These are phyloP conservation scores for Talaromyces sp. DNA, from an alignment of 2,329 filamentous ascomycete genomes.

Conservation along the genomic window DNA sequence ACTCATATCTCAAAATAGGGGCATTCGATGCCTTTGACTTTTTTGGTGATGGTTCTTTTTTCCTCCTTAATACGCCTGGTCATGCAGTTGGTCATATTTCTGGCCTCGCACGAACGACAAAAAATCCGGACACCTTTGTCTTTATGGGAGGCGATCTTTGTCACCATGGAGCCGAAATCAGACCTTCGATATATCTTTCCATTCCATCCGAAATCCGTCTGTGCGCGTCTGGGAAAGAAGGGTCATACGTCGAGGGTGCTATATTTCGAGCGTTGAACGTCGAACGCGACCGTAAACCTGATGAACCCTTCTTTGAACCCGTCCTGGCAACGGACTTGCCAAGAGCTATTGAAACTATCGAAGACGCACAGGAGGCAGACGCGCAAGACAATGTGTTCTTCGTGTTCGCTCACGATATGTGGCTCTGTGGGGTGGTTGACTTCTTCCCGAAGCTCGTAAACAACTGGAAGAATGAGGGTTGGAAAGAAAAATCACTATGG, in stretches of 20 bases:
- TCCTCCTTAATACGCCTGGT: slow-evolving; percentile 22
- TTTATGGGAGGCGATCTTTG: slow-evolving; percentile 47
- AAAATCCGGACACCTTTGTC: slow-evolving; percentile 31
- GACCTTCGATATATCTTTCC: slow-evolving; percentile 38
- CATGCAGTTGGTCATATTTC: slow-evolving; percentile 21
- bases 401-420: slow-evolving; percentile 24
- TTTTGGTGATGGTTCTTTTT: slow-evolving; percentile 25
- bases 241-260: neutral
- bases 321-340: slow-evolving; percentile 2
- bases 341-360: neutral
- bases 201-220: slow-evolving; percentile 19
- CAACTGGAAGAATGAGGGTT: slow-evolving; percentile 4
- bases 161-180: slow-evolving; percentile 41
- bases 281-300: neutral
- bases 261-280: neutral
- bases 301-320: slow-evolving; percentile 4
- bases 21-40: slow-evolving; percentile 21
- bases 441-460: slow-evolving; percentile 18
- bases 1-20: slow-evolving; percentile 18
- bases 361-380: slow-evolving; percentile 17
- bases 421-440: slow-evolving; percentile 17
- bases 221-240: neutral
- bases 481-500: slow-evolving; percentile 2
- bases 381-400: slow-evolving; percentile 22
- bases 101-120: slow-evolving; percentile 20